phyloP scores from a whole-genome alignment of 1,284 basidiomycete species.

The Afroboletus lepidellus region DNA sequence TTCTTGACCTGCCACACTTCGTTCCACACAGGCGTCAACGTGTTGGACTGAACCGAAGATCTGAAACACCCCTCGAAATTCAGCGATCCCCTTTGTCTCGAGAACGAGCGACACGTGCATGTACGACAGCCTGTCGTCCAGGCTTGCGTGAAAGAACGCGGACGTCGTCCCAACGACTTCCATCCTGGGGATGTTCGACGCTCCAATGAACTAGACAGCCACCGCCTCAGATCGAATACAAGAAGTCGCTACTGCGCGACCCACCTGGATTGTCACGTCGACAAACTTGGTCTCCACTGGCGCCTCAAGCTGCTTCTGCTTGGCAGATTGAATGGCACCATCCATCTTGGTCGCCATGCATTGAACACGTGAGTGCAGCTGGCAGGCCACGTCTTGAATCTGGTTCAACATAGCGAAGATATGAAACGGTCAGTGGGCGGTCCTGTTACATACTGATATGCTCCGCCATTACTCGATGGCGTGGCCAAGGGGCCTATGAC shows the following conservation, averaged over 20 bases:
- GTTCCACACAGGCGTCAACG: slow-evolving; percentile 68
- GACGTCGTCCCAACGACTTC: slow-evolving; percentile 67
- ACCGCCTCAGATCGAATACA: slow-evolving; percentile 1
- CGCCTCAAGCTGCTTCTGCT: slow-evolving; percentile 8
- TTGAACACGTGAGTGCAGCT: not conserved
- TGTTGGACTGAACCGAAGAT: slow-evolving; percentile 61
- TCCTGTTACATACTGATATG: slow-evolving; percentile 1
- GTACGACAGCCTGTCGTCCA: slow-evolving; percentile 61
- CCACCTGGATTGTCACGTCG: slow-evolving; percentile 30
- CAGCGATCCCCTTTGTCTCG: not conserved
- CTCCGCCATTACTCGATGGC: not conserved
- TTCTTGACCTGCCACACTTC: slow-evolving; percentile 70
- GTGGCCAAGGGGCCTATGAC: not conserved
- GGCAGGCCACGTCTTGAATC: slow-evolving; percentile 12
- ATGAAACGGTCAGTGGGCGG: not conserved
- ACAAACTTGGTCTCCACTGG: slow-evolving; percentile 29
- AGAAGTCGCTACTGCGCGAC: not conserved
- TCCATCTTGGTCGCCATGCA: not conserved
- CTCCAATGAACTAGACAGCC: slow-evolving; percentile 58
- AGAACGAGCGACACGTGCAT: slow-evolving; percentile 43
- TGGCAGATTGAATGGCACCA: slow-evolving; percentile 3
- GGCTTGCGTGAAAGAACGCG: slow-evolving; percentile 68
- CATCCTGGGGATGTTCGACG: slow-evolving; percentile 64
- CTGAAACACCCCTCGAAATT: slow-evolving; percentile 35
- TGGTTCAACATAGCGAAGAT: slow-evolving; percentile 9